phyloP scores from a whole-genome alignment of 495 filamentous ascomycete species.

The Lepidopterella palustris region DNA sequence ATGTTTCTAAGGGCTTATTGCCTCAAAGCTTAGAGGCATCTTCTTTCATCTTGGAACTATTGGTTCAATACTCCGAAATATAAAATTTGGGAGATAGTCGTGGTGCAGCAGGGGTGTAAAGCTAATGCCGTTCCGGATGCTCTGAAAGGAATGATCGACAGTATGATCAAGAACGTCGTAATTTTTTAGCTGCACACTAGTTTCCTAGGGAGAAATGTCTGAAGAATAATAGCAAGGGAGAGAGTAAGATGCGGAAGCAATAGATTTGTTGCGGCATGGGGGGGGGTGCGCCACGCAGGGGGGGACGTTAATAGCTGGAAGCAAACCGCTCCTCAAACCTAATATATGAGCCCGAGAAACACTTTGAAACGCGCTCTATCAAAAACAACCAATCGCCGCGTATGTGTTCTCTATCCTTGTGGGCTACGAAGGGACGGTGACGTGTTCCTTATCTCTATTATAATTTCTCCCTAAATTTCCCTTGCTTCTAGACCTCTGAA shows the following conservation, averaged over 20 bases:
- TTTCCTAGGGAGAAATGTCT: neutral
- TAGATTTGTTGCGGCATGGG: neutral
- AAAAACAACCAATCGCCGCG: too few species aligned
- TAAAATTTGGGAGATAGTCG: neutral
- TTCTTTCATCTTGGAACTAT: neutral
- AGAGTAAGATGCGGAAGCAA: neutral
- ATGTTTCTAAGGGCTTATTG: neutral
- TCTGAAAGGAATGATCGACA: neutral
- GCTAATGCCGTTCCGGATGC: neutral
- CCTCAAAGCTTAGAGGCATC: neutral
- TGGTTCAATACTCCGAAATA: neutral
- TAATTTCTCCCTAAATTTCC: too few species aligned
- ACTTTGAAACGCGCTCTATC: too few species aligned
- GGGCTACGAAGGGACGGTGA: too few species aligned
- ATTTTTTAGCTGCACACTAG: neutral
- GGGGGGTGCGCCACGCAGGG: neutral
- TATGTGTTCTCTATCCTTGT: too few species aligned
- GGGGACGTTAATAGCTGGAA: neutral
- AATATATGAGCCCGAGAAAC: too few species aligned
- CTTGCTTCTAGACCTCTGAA: too few species aligned
- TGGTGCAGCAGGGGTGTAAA: neutral
- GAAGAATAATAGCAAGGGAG: neutral
- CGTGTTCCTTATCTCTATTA: too few species aligned
- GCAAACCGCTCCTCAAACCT: too few species aligned
- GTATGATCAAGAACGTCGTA: slow-evolving; percentile 1